Base-by-base conservation (phyloP, 2,329 filamentous ascomycete species). In the Calycina herbarum region DNA sequence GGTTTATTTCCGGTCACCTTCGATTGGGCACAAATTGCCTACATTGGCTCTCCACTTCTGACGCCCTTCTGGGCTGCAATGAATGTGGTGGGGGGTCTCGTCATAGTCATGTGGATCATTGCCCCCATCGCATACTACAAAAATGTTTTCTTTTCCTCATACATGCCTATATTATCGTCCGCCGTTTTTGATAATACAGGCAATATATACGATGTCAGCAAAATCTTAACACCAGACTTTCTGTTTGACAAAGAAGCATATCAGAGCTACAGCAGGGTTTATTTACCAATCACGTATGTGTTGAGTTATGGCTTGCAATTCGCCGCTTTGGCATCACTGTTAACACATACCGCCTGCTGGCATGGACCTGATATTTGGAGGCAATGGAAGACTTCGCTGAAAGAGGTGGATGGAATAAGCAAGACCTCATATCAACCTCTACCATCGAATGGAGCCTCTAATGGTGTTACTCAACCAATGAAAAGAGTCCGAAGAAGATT, bases 1-100 rank as follows among this genome's bases (percentile, higher is more conserved):
- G 92, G 92, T 0, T 79, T 96, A 40, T 93, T 96, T 68, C 93
- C 93, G 0, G 76, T 96, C 72, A 96, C 93, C 0, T 96, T 96
- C 73, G 93, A 96, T 79, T 96, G 93, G 93, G 91, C 91, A 0
- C 93, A 96, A 75, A 89, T 96, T 68, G 92, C 93, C 0, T 89
- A 77, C 74, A 95, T 96, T 71, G 93, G 93, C 17, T 95, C 92
- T 3, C 93, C 91, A 0, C 81, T 96, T 6, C 83, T 95, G 17
- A 93, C 92, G 0, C 92, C 92, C 0, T 95, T 94, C 77, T 93
- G 92, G 92, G 90, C 92, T 51, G 89, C 92, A 8, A 86, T 94
- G 78, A 95, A 95, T 73, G 92, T 95, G 45, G 86, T 95, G 33
- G 90, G 89, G 65, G 92, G 92, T 5, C 81, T 95, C 60, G 86